Base-by-base conservation (phyloP, 257 asterid species). In the Perilla frutescens region DNA sequence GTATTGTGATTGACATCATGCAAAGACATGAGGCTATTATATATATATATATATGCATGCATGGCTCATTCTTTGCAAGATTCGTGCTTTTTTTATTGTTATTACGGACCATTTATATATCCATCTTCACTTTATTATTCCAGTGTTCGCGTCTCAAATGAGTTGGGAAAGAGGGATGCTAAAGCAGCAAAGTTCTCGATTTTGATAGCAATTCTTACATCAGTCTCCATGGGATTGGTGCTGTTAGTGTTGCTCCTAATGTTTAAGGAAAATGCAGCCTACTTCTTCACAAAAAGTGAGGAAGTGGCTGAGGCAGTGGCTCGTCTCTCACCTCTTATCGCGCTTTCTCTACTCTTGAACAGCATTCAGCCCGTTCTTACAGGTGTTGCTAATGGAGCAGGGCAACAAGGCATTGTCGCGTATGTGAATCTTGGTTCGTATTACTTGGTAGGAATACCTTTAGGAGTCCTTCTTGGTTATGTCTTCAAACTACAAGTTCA, bases 111-210 rank as follows among this genome's bases (percentile, higher is more conserved):
- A 20, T 20, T 20, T 20, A 20, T 20, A 20, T 20, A 20, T 20
- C 26, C 26, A 0, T 20, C 26, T 20, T 20, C 26, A 3, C 37
- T 56, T 26, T 26, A 5, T 56, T 9, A 3, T 56, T 59, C 11
- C 56, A 87, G 96, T 40, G 96, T 89, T 43, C 87, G 96, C 8
- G 90, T 87, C 2, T 41, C 90, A 0, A 89, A 89, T 70, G 96
- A 89, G 76, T 85, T 89, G 36, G 92, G 96, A 37, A 83, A 75
- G 26, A 87, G 87, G 37, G 79, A 82, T 51, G 32, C 88, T 0
- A 79, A n/a, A 67, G 87, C 84, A 1, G 92, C 83, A 13, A 89
- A 75, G 48, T 83, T 87, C 36, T 78, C 90, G 1, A 76, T 85
- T 53, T 2, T 59, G 68, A 34, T 76, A 56, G 40, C 79, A 7